Evolutionary conservation across 1,284 basidiomycete species (phyloP), one percentile per base, ranked within the genome.

Genomic region (Omphalotus olearius): DNA sequence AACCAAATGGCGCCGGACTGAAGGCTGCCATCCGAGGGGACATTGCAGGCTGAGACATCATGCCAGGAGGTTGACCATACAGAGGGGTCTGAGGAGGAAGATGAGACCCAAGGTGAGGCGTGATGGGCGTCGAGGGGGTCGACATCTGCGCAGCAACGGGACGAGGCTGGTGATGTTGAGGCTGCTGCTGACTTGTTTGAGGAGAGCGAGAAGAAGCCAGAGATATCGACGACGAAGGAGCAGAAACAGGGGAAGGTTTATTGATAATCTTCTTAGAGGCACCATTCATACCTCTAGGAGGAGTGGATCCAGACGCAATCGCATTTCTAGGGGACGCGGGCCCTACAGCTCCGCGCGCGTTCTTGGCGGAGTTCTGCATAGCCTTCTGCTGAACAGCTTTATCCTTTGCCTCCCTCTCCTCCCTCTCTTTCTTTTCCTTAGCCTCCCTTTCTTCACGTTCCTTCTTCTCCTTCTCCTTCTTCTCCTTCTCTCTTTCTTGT

Each of bases 351-450:
- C 53, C 57, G 52, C 35, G 56, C 7, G 30, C 30, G 13, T 33
- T 33, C 56, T 36, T 53, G 10, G 65, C 59, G 43, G 64, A 64
- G 48, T 56, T 57, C 36, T 60, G 56, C 55, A 66, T 25, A 6
- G 63, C 51, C 52, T 71, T 69, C 56, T 74, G 69, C 57, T 75
- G 75, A 53, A 70, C 71, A 50, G 66, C 60, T 40, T 69, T 71
- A 57, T 72, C 78, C 53, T 65, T 69, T 52, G 64, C 63, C 37
- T 60, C 61, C 48, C 59, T 60, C 42, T 62, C 61, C 52, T 68
- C 76, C 63, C 74, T 80, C 59, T 80, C 79, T 62, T 74, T 74
- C 60, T 78, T 78, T 68, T 87, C 88, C 64, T 75, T 83, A 49
- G 77, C 77, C 54, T 78, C 66, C 60, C 64, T 65, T 26, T 69